A percentile compares a stretch with the other conserved stretches of the same genome.
Evolutionary conservation across 2,329 filamentous ascomycete genomes (phyloP).

Genomic region (Fusarium redolens): DNA sequence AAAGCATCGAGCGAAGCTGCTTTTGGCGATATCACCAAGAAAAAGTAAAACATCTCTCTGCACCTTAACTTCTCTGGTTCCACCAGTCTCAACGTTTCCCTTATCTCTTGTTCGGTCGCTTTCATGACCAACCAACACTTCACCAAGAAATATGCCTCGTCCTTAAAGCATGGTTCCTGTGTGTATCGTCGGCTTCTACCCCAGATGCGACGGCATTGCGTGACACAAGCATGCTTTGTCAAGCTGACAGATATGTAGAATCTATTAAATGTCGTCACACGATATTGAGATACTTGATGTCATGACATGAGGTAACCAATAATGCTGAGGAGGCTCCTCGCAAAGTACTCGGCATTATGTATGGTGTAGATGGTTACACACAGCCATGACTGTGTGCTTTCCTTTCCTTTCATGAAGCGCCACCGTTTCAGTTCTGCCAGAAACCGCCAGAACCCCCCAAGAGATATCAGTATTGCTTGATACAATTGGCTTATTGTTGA

Average conservation of each 20-base stretch:
- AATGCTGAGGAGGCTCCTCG: slow-evolving; percentile 7
- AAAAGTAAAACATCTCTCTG: background rate
- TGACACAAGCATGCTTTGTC: slow-evolving; percentile 31
- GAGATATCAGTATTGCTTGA: background rate
- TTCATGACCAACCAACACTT: slow-evolving; percentile 13
- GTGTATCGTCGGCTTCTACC: slow-evolving; percentile 29
- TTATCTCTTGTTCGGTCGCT: slow-evolving; percentile 13
- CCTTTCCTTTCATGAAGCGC: background rate
- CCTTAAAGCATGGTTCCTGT: slow-evolving; percentile 15
- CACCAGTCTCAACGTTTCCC: background rate
- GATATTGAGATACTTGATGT: background rate
- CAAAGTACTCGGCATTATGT: slow-evolving; percentile 16
- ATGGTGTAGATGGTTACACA: background rate
- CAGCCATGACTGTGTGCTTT: background rate
- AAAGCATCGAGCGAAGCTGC: background rate
- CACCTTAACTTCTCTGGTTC: background rate
- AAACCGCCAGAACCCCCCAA: background rate
- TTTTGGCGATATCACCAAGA: background rate
- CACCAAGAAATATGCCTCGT: background rate
- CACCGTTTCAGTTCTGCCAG: slow-evolving; percentile 11
- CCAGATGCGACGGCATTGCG: slow-evolving; percentile 16
- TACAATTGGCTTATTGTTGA: background rate
- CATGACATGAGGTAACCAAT: background rate
- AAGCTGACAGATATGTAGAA: slow-evolving; percentile 31
- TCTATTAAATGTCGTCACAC: slow-evolving; percentile 7